Conservation (phyloP, 129 eudicot genomes). For the Centrapalus pauciflorus region DNA sequence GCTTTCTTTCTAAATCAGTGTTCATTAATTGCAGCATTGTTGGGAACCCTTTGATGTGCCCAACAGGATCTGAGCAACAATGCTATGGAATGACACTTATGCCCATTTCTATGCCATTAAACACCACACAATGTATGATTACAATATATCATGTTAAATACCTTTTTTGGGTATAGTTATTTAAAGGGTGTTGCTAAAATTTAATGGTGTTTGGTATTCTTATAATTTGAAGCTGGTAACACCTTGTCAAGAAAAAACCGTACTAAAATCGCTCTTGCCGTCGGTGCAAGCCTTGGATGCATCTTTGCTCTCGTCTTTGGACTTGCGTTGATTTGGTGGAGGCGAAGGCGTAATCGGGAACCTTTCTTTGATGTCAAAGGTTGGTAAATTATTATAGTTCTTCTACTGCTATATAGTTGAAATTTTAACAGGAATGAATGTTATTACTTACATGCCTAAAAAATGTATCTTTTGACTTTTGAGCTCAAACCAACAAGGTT, state of each 20-base stretch:
- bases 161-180: not conserved
- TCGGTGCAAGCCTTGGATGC: constrained; percentile 57
- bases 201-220: constrained; percentile 1
- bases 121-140: constrained; percentile 53
- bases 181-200: not conserved
- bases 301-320: constrained; percentile 40
- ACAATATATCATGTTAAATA: not conserved
- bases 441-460: not conserved
- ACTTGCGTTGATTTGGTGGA: constrained; percentile 50
- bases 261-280: constrained; percentile 53
- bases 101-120: constrained; percentile 81
- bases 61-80: constrained; percentile 52
- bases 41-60: constrained; percentile 76
- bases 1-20: not conserved
- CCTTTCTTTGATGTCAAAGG: constrained; percentile 59
- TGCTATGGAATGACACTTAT: constrained; percentile 63
- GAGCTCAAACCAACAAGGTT: not conserved
- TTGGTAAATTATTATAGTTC: constrained; percentile 30
- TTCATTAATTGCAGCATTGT: constrained; percentile 48
- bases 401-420: too few relatives aligned
- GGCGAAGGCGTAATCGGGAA: constrained; percentile 33
- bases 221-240: constrained; percentile 34
- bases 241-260: constrained; percentile 31
- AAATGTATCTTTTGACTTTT: constrained; percentile 9
- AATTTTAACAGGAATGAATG: too few relatives aligned